A percentile compares a stretch with the other conserved stretches of the same genome.
Conservation (phyloP, 2,329 filamentous ascomycete genomes). For the Aphanoascus verrucosus region DNA sequence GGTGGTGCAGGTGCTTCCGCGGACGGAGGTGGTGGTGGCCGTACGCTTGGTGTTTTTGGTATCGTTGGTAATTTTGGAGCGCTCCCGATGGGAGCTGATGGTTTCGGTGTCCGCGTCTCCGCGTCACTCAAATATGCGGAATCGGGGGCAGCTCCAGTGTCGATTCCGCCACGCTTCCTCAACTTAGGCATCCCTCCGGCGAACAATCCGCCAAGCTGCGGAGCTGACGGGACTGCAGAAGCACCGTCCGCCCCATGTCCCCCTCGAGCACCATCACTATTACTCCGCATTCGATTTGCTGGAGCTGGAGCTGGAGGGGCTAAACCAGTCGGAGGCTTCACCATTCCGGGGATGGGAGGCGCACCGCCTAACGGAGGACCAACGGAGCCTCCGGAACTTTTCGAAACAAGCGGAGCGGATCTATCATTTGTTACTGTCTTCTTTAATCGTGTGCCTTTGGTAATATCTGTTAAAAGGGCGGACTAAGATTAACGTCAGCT, state of each 20-base stretch:
- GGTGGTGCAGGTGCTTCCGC: conserved; percentile 40
- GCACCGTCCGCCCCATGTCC: conserved; percentile 28
- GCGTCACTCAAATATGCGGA: conserved; percentile 72
- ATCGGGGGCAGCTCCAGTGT: conserved; percentile 61
- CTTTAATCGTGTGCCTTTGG: conserved; percentile 67
- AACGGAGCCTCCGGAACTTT: conserved; percentile 45
- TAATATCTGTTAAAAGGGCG: conserved; percentile 77
- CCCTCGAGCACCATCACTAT: conserved; percentile 57
- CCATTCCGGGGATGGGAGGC: conserved; percentile 63
- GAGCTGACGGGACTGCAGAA: conserved; percentile 47
- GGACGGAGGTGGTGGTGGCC: conserved; percentile 39
- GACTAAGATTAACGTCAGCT: conserved; percentile 44
- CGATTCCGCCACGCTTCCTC: conserved; percentile 72
- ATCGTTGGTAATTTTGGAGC: conserved; percentile 48
- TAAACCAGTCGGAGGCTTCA: conserved; percentile 51
- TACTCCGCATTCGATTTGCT: conserved; percentile 61
- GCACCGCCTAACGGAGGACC: conserved; percentile 60
- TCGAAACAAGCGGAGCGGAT: conserved; percentile 63
- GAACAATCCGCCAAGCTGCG: conserved; percentile 79
- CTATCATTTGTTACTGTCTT: conserved; percentile 88
- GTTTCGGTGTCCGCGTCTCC: conserved; percentile 48
- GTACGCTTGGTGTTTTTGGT: conserved; percentile 44
- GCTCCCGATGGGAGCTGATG: conserved; percentile 42
- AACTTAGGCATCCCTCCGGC: conserved; percentile 92
- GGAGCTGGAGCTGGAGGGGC: conserved; percentile 58